These are phyloP conservation scores for Paracamarosporium sp. DNA, from an alignment of 2,329 filamentous ascomycete genomes.

Conservation along the genomic window DNA sequence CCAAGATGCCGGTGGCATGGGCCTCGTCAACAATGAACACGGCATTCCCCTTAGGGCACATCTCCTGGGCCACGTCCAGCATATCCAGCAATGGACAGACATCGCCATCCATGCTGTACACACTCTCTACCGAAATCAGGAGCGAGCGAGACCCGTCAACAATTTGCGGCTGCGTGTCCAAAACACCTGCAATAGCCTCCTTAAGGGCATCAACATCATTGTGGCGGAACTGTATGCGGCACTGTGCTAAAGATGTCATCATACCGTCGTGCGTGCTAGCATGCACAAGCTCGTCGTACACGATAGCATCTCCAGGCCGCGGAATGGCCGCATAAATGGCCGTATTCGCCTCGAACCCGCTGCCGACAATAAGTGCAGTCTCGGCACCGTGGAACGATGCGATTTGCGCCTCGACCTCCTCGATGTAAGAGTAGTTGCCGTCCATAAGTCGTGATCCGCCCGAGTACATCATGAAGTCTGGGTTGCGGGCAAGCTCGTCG, in stretches of 20 bases:
- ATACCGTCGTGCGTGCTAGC: slow-evolving; percentile 80
- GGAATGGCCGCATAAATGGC: slow-evolving; percentile 46
- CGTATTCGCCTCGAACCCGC: slow-evolving; percentile 52
- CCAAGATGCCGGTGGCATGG: slow-evolving; percentile 67
- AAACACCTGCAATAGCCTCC: no score
- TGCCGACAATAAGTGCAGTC: slow-evolving; percentile 63
- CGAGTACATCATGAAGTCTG: slow-evolving; percentile 50
- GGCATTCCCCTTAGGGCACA: slow-evolving; percentile 65
- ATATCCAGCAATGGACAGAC: slow-evolving; percentile 68
- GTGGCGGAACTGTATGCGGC: slow-evolving; percentile 61
- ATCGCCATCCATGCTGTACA: slow-evolving; percentile 84
- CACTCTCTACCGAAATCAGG: slow-evolving; percentile 20
- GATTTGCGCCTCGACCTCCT: slow-evolving; percentile 61
- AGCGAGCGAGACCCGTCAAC: slow-evolving; percentile 29
- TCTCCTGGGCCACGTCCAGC: slow-evolving; percentile 60
- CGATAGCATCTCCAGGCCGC: slow-evolving; percentile 69
- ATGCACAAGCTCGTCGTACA: slow-evolving; percentile 77
- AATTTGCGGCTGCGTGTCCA: no score
- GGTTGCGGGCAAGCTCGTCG: slow-evolving; percentile 46
- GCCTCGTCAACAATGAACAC: slow-evolving; percentile 72
- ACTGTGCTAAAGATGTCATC: slow-evolving; percentile 63
- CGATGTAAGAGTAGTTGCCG: slow-evolving; percentile 65
- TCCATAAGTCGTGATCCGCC: slow-evolving; percentile 67
- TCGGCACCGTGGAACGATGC: slow-evolving; percentile 65
- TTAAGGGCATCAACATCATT: slow-evolving; percentile 51